phyloP scores from a whole-genome alignment of 1,284 basidiomycete genomes.

The Trametes pubescens region DNA sequence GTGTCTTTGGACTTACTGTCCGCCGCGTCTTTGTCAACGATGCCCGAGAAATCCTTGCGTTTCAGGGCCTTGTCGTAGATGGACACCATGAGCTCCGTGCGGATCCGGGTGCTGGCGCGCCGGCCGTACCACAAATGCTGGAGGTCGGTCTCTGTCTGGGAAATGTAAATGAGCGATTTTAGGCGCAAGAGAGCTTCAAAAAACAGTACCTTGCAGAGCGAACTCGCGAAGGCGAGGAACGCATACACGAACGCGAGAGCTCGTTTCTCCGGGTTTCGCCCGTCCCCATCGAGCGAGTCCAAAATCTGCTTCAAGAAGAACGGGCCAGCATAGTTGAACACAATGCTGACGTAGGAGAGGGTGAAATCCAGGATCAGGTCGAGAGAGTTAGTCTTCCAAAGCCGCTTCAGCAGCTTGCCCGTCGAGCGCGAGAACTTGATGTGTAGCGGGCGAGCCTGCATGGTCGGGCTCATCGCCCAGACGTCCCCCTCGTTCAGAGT shows the following conservation, averaged over 20 bases:
- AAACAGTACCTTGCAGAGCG: conserved; percentile 54
- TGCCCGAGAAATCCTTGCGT: conserved; percentile 84
- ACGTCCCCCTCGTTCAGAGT: conserved; percentile 78
- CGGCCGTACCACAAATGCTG: conserved; percentile 84
- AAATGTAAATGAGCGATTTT: conserved; percentile 20
- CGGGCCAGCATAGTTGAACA: conserved; percentile 74
- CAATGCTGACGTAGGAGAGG: conserved; percentile 68
- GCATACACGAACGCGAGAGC: conserved; percentile 78
- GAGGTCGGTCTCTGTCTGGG: conserved; percentile 70
- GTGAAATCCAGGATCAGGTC: conserved; percentile 77
- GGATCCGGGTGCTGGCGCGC: conserved; percentile 73
- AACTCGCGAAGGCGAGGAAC: conserved; percentile 67
- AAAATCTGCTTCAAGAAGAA: conserved; percentile 75
- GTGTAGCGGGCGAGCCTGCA: conserved; percentile 74
- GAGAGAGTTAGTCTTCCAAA: conserved; percentile 74
- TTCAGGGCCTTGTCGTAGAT: conserved; percentile 93
- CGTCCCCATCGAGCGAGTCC: conserved; percentile 44
- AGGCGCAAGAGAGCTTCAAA: conserved; percentile 32
- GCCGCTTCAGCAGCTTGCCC: conserved; percentile 64
- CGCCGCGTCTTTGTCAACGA: conserved; percentile 58
- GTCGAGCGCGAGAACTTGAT: conserved; percentile 59
- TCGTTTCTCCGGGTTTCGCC: conserved; percentile 51
- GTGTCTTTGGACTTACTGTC: conserved; percentile 45
- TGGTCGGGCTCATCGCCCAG: conserved; percentile 72
- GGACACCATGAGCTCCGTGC: conserved; percentile 78